Percentiles rank a stretch among this genome's conserved stretches.
Conservation (phyloP, 495 filamentous ascomycete species). For the Patellaria atrata region DNA sequence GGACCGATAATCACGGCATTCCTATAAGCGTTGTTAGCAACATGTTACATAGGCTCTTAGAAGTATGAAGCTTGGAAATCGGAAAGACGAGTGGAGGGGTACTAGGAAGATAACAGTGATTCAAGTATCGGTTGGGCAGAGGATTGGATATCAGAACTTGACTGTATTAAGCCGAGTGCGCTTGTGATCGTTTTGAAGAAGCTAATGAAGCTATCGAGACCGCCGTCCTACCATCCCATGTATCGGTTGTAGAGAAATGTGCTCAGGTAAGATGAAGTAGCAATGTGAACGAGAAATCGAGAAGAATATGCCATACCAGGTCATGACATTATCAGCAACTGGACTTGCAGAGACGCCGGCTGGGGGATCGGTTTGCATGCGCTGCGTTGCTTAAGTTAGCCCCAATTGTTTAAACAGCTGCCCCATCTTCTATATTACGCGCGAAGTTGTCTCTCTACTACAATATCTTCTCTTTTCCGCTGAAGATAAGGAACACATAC, state of each 20-base stretch:
- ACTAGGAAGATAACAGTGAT: too few relatives aligned
- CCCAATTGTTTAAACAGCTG: not conserved
- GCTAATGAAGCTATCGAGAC: too few relatives aligned
- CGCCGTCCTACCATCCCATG: not conserved
- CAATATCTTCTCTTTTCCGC: too few relatives aligned
- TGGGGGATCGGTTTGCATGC: conserved; percentile 98
- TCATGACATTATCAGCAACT: conserved; percentile 98
- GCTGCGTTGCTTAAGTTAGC: conserved; percentile 35
- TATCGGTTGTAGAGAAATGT: not conserved
- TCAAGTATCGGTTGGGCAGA: too few relatives aligned
- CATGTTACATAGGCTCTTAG: conserved; percentile 2
- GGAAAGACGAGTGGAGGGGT: not conserved
- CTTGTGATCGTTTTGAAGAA: too few relatives aligned
- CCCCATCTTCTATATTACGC: not conserved
- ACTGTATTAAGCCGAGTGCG: too few relatives aligned
- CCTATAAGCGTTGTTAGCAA: conserved; percentile 36
- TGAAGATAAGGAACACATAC: too few relatives aligned
- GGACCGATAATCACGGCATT: conserved; percentile 98
- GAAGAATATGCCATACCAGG: conserved; percentile 84
- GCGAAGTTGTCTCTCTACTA: not conserved
- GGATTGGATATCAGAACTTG: too few relatives aligned
- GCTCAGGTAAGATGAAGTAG: conserved; percentile 1
- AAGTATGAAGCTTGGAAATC: conserved; percentile 7
- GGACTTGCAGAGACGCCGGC: conserved; percentile 95
- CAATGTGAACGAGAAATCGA: conserved; percentile 5